Evolutionary conservation across 2,329 filamentous ascomycete genomes (phyloP), one percentile per base, ranked within the genome.

Genomic region (Nemania serpens): DNA sequence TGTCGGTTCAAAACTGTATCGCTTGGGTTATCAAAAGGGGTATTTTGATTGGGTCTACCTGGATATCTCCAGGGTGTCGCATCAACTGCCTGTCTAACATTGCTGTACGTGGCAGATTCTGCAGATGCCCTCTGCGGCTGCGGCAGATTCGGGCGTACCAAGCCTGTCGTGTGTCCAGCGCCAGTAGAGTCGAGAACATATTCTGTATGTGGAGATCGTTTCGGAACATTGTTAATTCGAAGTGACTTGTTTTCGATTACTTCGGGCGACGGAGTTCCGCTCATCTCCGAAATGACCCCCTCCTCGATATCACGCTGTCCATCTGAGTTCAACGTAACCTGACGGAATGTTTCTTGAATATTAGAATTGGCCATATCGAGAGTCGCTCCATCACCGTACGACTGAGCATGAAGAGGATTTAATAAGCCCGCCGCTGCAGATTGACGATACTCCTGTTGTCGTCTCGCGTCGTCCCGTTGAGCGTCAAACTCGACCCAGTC

Each of bases 271-370:
- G 59, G 54, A 15, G 47, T 61, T 9, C 51, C 25, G 13, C 53
- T 61, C 5, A 34, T 50, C 4, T 54, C 48, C 13, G 61, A 62
- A 29, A 64, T 52, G 25, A 62, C 50, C 13, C 63, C 64, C n/a
- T 49, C 49, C 13, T 33, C 10, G 7, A 70, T 55, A 12, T 61
- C 61, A 39, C 69, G 70, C 33, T 41, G 47, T 20, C 69, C 69
- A 2, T 50, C 7, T 5, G 57, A 18, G 39, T 59, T 59, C n/a
- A 71, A 17, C 13, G 62, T 69, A 46, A 69, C 69, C 11, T 66
- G 66, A 1, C 56, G 66, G 33, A 63, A 71, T n/a, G 65, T 69
- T 20, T 72, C 69, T 13, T n/a, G n/a, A n/a, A 42, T 20, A 20
- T 63, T 62, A 3, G 45, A 10, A 18, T 58, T 52, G 20, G 48